These are phyloP conservation scores for Trichoderma sp. DNA, from an alignment of 2,329 filamentous ascomycete genomes.

Conservation along the genomic window DNA sequence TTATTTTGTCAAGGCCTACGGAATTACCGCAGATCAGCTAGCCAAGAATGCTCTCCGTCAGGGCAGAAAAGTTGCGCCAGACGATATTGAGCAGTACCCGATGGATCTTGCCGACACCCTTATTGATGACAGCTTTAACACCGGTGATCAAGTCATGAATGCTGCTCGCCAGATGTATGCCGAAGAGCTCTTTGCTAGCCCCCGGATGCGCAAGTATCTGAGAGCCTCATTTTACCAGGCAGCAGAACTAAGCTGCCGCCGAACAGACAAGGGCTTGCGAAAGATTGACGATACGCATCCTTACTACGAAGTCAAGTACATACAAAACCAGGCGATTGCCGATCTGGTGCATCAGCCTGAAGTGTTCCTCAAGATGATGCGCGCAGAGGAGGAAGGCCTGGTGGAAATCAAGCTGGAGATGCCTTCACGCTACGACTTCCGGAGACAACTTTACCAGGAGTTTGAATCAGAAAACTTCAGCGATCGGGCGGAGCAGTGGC, in stretches of 20 bases:
- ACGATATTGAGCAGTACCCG: slow-evolving; percentile 78
- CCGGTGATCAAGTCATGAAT: slow-evolving; percentile 71
- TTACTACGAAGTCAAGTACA: slow-evolving; percentile 97
- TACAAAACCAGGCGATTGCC: slow-evolving; percentile 82
- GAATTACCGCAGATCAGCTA: slow-evolving; percentile 84
- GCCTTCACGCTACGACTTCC: slow-evolving; percentile 74
- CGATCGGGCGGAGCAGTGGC: slow-evolving; percentile 93
- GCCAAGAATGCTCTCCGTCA: slow-evolving; percentile 82
- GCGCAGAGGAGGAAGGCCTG: slow-evolving; percentile 90
- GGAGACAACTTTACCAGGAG: slow-evolving; percentile 73
- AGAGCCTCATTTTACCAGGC: slow-evolving; percentile 80
- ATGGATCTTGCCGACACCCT: slow-evolving; percentile 85
- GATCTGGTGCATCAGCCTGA: slow-evolving; percentile 84
- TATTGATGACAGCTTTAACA: slow-evolving; percentile 71
- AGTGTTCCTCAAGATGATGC: slow-evolving; percentile 94
- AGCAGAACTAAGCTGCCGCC: slow-evolving; percentile 80
- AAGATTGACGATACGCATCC: slow-evolving; percentile 94
- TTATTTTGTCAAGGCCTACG: slow-evolving; percentile 82
- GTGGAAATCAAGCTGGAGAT: slow-evolving; percentile 82
- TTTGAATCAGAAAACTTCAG: slow-evolving; percentile 96
- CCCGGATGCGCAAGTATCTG: slow-evolving; percentile 85
- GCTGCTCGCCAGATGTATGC: slow-evolving; percentile 86
- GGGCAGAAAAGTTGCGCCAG: slow-evolving; percentile 77
- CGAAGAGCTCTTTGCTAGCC: slow-evolving; percentile 86
- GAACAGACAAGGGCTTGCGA: slow-evolving; percentile 91